These are phyloP conservation scores for Gynochthodes officinalis DNA, from an alignment of 257 asterid genomes.

Conservation along the genomic window DNA sequence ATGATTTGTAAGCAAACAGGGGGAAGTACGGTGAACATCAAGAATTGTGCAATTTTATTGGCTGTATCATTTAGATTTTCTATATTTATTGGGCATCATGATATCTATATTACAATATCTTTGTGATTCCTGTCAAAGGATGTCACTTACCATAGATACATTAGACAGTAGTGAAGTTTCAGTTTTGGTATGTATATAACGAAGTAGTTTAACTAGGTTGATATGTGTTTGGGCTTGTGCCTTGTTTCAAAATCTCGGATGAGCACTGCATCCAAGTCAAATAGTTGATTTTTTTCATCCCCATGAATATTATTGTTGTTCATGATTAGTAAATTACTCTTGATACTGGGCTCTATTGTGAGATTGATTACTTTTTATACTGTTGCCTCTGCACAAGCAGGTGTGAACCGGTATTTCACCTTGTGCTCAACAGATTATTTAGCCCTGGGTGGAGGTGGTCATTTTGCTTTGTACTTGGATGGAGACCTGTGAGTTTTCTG, in stretches of 20 bases:
- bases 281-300: not conserved
- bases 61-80: not conserved
- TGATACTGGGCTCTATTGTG: not conserved
- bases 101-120: not conserved
- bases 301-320: not conserved
- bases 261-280: not conserved
- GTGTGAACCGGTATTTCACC: constrained; percentile 76
- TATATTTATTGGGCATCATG: not conserved
- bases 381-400: constrained; percentile 33
- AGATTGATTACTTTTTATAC: not conserved
- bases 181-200: not conserved
- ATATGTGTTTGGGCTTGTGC: not conserved
- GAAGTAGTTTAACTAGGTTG: not conserved
- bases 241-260: not conserved
- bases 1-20: not conserved
- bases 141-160: not conserved
- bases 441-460: constrained; percentile 95
- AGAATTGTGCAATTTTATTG: not conserved
- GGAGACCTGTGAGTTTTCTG: constrained; percentile 70
- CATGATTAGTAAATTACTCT: not conserved
- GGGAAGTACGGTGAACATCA: not conserved
- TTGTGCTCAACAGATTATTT: constrained; percentile 70
- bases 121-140: not conserved
- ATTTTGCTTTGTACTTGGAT: constrained; percentile 90
- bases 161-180: not conserved